A percentile compares a stretch with the other conserved stretches of the same genome.
Conservation (phyloP, 768 basidiomycete genomes). For the Tricholoma flavovirens region DNA sequence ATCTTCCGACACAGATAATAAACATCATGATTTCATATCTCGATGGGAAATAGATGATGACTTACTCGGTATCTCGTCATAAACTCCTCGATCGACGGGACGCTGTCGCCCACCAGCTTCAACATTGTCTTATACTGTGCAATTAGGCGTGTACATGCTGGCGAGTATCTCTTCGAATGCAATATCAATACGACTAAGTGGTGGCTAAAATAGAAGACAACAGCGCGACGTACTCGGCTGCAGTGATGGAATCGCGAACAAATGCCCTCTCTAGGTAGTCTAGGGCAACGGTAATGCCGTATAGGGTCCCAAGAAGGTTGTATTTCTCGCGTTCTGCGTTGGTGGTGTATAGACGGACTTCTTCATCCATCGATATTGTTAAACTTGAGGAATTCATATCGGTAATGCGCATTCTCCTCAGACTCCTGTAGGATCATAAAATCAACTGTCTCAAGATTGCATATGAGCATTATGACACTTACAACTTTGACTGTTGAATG, state of each 20-base stretch:
- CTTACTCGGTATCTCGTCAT: constrained; percentile 82
- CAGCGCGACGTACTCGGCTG: constrained; percentile 68
- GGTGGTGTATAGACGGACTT: constrained; percentile 80
- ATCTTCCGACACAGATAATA: constrained; percentile 43
- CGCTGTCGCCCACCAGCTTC: constrained; percentile 88
- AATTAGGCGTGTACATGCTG: constrained; percentile 89
- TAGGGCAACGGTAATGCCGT: constrained; percentile 83
- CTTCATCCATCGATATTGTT: constrained; percentile 71
- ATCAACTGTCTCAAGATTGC: too few species aligned
- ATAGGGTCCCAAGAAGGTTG: constrained; percentile 84
- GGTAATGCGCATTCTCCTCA: background rate
- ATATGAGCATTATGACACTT: too few species aligned
- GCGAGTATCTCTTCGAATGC: constrained; percentile 77
- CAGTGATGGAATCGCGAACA: constrained; percentile 86
- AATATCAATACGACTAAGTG: constrained; percentile 15
- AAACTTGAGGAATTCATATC: constrained; percentile 7
- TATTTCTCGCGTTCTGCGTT: constrained; percentile 88
- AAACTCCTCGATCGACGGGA: constrained; percentile 82
- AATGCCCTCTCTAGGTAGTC: constrained; percentile 96
- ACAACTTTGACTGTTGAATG: too few species aligned
- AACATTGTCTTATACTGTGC: constrained; percentile 98
- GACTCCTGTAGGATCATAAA: too few species aligned
- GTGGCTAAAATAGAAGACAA: background rate
- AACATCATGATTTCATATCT: background rate
- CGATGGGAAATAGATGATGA: background rate